Percentiles rank a stretch among this genome's conserved stretches.
Evolutionary conservation across 768 basidiomycete species (phyloP).

Genomic region (Collybia nuda): DNA sequence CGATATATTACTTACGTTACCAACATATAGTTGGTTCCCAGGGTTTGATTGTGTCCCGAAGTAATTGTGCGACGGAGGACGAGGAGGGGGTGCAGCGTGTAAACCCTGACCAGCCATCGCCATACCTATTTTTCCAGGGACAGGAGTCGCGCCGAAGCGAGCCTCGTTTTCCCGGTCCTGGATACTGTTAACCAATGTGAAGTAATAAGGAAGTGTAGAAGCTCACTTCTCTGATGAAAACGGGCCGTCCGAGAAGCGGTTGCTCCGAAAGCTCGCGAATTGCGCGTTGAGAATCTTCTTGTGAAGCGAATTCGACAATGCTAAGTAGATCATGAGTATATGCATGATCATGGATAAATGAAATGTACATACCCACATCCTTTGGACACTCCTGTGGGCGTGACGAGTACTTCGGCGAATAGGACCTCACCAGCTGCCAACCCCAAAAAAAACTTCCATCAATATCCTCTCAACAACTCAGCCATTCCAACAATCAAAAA

Average conservation of each 20-base stretch:
- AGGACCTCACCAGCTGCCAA: conserved; percentile 98
- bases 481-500: conserved; percentile 48
- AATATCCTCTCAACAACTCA: conserved; percentile 84
- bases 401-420: conserved; percentile 98
- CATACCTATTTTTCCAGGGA: conserved; percentile 94
- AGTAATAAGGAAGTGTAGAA: neutral
- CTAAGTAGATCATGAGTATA: conserved; percentile 37
- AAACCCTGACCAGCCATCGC: conserved; percentile 93
- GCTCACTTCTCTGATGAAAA: conserved; percentile 92
- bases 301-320: conserved; percentile 92
- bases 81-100: conserved; percentile 76
- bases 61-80: conserved; percentile 78
- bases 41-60: conserved; percentile 63
- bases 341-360: conserved; percentile 9
- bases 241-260: conserved; percentile 86
- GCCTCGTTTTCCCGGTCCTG: conserved; percentile 97
- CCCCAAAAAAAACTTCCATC: conserved; percentile 91
- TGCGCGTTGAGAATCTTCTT: conserved; percentile 86
- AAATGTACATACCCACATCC: conserved; percentile 88
- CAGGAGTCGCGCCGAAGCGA: conserved; percentile 92
- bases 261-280: conserved; percentile 90
- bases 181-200: neutral
- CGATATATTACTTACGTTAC: conserved; percentile 60
- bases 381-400: conserved; percentile 95
- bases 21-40: conserved; percentile 92